These are phyloP conservation scores for Botrytis cinerea DNA, from an alignment of 2,329 filamentous ascomycete genomes.

Conservation along the genomic window DNA sequence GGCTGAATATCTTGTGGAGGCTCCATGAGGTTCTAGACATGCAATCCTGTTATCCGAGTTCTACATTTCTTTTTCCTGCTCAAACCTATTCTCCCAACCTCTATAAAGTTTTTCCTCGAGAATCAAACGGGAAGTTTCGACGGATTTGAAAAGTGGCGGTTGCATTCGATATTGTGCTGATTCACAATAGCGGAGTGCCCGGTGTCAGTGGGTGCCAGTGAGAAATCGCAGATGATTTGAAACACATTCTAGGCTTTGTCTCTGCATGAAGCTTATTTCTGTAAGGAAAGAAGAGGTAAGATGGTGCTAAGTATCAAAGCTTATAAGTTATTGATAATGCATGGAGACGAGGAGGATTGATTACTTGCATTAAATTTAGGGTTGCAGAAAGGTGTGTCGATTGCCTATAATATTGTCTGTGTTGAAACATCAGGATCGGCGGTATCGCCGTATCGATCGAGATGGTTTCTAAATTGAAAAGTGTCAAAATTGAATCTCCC, in stretches of 20 bases:
- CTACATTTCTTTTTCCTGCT: background rate
- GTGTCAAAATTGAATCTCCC: background rate
- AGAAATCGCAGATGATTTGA: background rate
- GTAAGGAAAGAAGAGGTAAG: background rate
- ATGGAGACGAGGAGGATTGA: background rate
- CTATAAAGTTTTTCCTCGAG: background rate
- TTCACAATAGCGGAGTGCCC: background rate
- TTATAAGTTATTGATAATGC: background rate
- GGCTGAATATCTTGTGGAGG: background rate
- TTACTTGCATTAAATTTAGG: background rate
- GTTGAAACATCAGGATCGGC: background rate
- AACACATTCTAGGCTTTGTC: background rate
- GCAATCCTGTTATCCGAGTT: background rate
- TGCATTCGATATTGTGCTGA: background rate
- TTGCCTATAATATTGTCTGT: background rate
- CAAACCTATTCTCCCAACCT: background rate
- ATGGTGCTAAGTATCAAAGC: background rate
- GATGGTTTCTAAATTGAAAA: background rate
- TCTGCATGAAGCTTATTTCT: background rate
- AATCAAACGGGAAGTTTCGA: background rate
- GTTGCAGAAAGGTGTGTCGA: background rate
- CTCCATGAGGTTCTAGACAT: background rate
- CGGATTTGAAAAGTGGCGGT: background rate
- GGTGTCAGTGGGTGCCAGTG: background rate
- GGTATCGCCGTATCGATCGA: background rate